Evolutionary conservation across 2,329 filamentous ascomycete species (phyloP).

Genomic region (Paraphoma sp.): DNA sequence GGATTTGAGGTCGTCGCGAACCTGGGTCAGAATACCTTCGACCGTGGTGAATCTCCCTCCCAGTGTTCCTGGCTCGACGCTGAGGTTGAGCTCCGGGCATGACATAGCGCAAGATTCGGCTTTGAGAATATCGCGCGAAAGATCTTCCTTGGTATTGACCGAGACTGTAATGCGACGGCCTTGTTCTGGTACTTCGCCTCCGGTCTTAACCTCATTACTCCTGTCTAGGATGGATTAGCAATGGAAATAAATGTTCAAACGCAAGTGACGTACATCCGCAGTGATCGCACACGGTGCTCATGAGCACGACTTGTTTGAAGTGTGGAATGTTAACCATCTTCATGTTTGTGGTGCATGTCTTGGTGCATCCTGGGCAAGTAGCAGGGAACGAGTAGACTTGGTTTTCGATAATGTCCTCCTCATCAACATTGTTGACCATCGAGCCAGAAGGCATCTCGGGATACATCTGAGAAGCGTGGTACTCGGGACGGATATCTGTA

Average conservation of each 20-base stretch:
- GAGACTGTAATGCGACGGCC: slow-evolving; percentile 83
- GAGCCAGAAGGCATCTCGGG: slow-evolving; percentile 48
- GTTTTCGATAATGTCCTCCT: slow-evolving; percentile 84
- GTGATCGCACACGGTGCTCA: slow-evolving; percentile 89
- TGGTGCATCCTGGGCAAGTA: slow-evolving; percentile 88
- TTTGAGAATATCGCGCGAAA: slow-evolving; percentile 93
- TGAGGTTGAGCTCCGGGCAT: slow-evolving; percentile 85
- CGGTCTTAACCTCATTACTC: slow-evolving; percentile 97
- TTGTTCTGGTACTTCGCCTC: slow-evolving; percentile 85
- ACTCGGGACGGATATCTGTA: slow-evolving; percentile 62
- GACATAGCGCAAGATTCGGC: slow-evolving; percentile 88
- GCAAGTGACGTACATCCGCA: slow-evolving; percentile 70
- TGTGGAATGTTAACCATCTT: slow-evolving; percentile 98
- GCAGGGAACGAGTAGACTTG: slow-evolving; percentile 93
- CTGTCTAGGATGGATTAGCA: slow-evolving; percentile 60
- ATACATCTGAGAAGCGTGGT: slow-evolving; percentile 55
- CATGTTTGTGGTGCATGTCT: slow-evolving; percentile 90
- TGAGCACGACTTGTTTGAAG: slow-evolving; percentile 96
- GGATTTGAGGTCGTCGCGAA: slow-evolving; percentile 84
- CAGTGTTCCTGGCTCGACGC: slow-evolving; percentile 90
- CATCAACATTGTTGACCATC: slow-evolving; percentile 53
- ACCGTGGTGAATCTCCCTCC: slow-evolving; percentile 97
- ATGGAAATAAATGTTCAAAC: neutral
- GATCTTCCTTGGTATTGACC: slow-evolving; percentile 73
- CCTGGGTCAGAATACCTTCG: slow-evolving; percentile 90